phyloP scores from a whole-genome alignment of 768 basidiomycete genomes.

The Collybia nuda region DNA sequence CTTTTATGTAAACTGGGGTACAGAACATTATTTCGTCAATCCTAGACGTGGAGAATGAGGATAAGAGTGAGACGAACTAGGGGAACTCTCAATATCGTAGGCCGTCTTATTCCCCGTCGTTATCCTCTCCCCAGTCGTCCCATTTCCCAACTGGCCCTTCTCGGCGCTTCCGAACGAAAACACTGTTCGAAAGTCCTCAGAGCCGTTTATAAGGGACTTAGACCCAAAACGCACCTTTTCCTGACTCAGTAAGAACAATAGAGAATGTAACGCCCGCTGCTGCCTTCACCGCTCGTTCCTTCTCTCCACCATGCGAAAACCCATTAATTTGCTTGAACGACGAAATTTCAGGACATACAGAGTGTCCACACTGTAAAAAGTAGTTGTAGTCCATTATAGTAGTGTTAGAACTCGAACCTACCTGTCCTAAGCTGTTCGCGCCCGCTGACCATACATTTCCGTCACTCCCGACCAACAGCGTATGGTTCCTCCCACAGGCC shows the following conservation, averaged over 20 bases:
- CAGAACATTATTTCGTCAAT: neutral
- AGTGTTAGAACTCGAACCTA: conserved; percentile 28
- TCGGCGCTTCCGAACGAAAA: conserved; percentile 91
- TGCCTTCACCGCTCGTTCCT: conserved; percentile 68
- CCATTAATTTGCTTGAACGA: conserved; percentile 65
- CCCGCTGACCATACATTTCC: conserved; percentile 87
- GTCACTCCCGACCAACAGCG: conserved; percentile 77
- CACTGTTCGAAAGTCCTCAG: conserved; percentile 42
- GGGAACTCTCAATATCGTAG: conserved; percentile 74
- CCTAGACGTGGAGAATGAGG: neutral
- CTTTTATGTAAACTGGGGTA: conserved; percentile 65
- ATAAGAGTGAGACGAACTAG: conserved; percentile 51
- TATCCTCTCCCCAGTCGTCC: conserved; percentile 90
- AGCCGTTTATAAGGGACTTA: neutral
- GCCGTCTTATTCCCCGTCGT: conserved; percentile 81
- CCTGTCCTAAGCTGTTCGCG: conserved; percentile 79
- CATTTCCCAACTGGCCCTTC: conserved; percentile 91
- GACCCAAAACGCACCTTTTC: conserved; percentile 54
- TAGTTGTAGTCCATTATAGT: too few relatives aligned
- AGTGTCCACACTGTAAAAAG: conserved; percentile 64
- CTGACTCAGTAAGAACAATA: conserved; percentile 77
- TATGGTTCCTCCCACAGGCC: conserved; percentile 82
- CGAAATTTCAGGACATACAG: conserved; percentile 61
- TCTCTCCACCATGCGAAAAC: conserved; percentile 54
- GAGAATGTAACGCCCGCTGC: conserved; percentile 86